phyloP scores from a whole-genome alignment of 768 basidiomycete genomes.

The Tulasnella calospora region DNA sequence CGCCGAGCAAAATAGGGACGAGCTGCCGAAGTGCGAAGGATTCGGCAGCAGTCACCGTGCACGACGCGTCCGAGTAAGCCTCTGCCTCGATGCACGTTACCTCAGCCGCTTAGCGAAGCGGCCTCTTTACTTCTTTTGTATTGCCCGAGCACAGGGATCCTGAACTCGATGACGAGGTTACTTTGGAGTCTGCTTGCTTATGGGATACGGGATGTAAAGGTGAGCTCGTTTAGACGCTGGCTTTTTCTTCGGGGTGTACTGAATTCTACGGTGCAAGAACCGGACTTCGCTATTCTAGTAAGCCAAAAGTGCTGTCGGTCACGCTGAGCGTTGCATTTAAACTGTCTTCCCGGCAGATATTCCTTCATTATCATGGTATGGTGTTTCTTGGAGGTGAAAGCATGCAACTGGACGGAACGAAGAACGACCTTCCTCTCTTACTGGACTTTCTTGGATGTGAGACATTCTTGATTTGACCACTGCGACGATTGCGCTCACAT shows the following conservation, averaged over 20 bases:
- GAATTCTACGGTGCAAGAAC: not conserved
- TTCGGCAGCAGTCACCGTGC: not conserved
- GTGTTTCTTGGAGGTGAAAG: not conserved
- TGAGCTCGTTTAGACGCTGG: not conserved
- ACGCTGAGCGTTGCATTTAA: not conserved
- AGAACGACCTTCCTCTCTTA: not conserved
- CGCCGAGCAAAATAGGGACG: not conserved
- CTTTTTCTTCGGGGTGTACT: not conserved
- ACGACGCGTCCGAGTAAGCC: not conserved
- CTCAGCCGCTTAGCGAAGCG: not conserved
- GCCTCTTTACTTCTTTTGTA: not conserved
- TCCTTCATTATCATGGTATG: not conserved
- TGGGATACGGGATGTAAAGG: not conserved
- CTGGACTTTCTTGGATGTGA: not conserved
- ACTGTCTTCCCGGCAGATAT: not conserved
- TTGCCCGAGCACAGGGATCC: slow-evolving; percentile 5
- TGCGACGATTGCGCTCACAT: not conserved
- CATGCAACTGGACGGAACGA: not conserved
- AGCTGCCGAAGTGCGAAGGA: not conserved
- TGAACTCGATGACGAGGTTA: not conserved
- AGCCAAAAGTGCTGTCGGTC: not conserved
- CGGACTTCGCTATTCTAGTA: slow-evolving; percentile 5
- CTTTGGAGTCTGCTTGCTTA: not conserved
- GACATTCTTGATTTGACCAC: not conserved
- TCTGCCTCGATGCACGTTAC: not conserved